Evolutionary conservation across 805 yeast genomes (phyloP).

Genomic region (Saccharomycopsis fibuligera): DNA sequence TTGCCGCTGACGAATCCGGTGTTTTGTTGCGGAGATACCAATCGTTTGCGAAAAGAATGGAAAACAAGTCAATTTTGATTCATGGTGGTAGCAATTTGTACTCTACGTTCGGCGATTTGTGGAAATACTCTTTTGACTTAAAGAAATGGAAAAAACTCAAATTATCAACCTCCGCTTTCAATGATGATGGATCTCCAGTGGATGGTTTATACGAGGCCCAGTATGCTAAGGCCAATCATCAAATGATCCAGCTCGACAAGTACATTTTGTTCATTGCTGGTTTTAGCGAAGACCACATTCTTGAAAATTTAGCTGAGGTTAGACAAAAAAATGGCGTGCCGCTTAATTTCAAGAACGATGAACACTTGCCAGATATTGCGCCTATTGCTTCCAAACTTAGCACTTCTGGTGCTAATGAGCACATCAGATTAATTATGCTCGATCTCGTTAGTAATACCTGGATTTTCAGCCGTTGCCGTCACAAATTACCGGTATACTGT

Average conservation of each 20-base stretch:
- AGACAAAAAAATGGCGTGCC: neutral
- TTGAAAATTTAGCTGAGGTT: neutral
- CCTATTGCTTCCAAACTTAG: neutral
- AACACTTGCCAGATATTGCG: conserved; percentile 1
- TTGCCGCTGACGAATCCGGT: neutral
- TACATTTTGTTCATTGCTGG: conserved; percentile 12
- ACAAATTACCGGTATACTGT: neutral
- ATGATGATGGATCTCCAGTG: neutral
- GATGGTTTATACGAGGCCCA: neutral
- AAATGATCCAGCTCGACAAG: conserved; percentile 6
- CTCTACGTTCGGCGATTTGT: conserved; percentile 4
- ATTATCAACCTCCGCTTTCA: neutral
- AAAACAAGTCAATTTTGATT: conserved; percentile 7
- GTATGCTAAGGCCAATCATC: conserved; percentile 4
- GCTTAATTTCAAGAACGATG: neutral
- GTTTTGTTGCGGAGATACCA: neutral
- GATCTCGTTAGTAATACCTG: conserved; percentile 1
- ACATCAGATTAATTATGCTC: conserved; percentile 1
- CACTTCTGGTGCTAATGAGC: neutral
- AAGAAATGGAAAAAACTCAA: conserved; percentile 3
- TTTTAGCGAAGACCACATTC: neutral
- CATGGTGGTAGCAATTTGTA: conserved; percentile 11
- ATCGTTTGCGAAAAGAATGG: too few species aligned
- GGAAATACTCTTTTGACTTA: conserved; percentile 4
- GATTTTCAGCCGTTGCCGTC: neutral